Conservation (phyloP, 1,284 basidiomycete genomes). For the Cryptococcus sp. region DNA sequence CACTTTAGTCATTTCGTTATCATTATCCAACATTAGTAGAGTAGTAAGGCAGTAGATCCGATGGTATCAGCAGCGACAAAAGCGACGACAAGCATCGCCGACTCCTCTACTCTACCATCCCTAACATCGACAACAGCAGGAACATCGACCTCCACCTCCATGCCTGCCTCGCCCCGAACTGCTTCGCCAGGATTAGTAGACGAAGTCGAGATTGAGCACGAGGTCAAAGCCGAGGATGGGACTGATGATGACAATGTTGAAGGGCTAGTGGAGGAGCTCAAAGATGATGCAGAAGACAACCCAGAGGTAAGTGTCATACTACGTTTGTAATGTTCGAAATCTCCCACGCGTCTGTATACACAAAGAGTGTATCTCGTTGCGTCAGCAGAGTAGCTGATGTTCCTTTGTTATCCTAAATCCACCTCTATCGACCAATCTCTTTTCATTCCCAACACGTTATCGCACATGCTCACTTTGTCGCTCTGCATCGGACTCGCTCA, state of each 20-base stretch:
- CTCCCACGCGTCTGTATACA: background rate
- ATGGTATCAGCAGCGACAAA: too few relatives aligned
- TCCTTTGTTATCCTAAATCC: constrained; percentile 21
- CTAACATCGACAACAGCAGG: constrained; percentile 13
- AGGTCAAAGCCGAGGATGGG: background rate
- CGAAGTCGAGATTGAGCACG: constrained; percentile 6
- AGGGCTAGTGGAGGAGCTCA: constrained; percentile 19
- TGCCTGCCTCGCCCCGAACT: constrained; percentile 38
- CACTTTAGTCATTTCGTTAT: too few relatives aligned
- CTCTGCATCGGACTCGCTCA: too few relatives aligned
- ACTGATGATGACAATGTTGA: constrained; percentile 11
- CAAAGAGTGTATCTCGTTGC: background rate
- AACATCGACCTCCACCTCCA: constrained; percentile 34
- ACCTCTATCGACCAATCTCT: background rate
- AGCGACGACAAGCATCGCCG: too few relatives aligned
- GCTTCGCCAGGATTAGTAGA: constrained; percentile 15
- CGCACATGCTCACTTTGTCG: background rate
- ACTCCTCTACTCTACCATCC: too few relatives aligned
- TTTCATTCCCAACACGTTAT: background rate
- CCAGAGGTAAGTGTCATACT: constrained; percentile 22
- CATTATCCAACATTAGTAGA: too few relatives aligned
- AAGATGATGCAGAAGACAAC: constrained; percentile 42
- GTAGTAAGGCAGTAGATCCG: too few relatives aligned
- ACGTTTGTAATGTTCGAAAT: background rate
- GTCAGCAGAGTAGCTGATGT: constrained; percentile 4